These are phyloP conservation scores for Boletus reticulatus DNA, from an alignment of 768 basidiomycete species.

Conservation along the genomic window DNA sequence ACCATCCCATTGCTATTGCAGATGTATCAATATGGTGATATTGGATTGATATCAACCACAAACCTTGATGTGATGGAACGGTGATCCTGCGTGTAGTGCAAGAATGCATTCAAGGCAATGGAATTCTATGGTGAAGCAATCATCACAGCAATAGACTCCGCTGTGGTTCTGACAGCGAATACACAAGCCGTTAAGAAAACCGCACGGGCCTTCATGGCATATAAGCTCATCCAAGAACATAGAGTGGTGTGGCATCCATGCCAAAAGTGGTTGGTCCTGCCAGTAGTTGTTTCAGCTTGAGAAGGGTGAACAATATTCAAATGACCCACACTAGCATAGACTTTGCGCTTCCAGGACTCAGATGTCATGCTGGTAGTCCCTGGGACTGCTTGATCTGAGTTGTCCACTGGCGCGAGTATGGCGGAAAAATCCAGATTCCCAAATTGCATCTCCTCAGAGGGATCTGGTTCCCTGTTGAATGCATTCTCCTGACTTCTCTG, in stretches of 20 bases:
- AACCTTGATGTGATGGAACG: no score
- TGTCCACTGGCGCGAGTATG: neutral
- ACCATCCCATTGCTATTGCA: no score
- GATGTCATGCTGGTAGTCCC: neutral
- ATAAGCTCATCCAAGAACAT: conserved; percentile 18
- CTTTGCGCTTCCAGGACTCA: neutral
- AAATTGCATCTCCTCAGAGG: no score
- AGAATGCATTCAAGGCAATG: conserved; percentile 10
- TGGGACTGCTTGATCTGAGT: neutral
- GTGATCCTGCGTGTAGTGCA: neutral
- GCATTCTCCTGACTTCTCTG: neutral
- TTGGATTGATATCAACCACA: no score
- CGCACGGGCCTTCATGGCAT: conserved; percentile 7
- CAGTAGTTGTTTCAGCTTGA: no score
- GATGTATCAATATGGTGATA: no score
- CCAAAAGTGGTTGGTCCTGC: conserved; percentile 10
- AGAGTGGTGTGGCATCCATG: neutral
- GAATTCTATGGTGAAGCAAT: conserved; percentile 7
- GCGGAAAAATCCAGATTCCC: no score
- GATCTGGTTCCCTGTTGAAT: no score
- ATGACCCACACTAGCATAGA: neutral
- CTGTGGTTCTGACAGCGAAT: neutral
- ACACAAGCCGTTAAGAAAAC: neutral
- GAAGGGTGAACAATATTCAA: no score
- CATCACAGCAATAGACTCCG: conserved; percentile 7